Conservation (phyloP, 139 green algal genomes). For the Tetradesmus lagerheimii region DNA sequence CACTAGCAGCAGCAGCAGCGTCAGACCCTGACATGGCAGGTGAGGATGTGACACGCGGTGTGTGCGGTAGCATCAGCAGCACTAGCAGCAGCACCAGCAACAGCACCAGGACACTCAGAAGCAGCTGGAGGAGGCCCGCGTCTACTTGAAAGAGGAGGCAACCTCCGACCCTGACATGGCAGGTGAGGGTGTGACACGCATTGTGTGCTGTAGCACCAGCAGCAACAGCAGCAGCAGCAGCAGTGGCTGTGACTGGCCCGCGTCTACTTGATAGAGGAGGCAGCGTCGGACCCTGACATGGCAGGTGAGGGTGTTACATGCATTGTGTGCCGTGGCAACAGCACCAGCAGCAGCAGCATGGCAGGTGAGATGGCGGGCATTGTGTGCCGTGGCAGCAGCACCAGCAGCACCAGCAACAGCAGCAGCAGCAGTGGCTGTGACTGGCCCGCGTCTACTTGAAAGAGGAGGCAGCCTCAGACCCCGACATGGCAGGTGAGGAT, state of each 20-base stretch:
- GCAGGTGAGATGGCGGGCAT: too few species aligned
- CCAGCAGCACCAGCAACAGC: background rate
- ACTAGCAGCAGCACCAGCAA: background rate
- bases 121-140: constrained; percentile 73
- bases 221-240: background rate
- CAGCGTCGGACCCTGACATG: constrained; percentile 50
- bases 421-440: constrained; percentile 60
- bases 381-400: background rate
- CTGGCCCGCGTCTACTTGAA: constrained; percentile 80
- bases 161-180: constrained; percentile 50
- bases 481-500: constrained; percentile 49
- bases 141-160: constrained; percentile 74
- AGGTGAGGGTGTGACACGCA: constrained; percentile 15
- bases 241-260: constrained; percentile 74
- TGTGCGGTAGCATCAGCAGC: background rate
- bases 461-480: constrained; percentile 53
- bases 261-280: constrained; percentile 73
- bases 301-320: constrained; percentile 26
- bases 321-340: background rate
- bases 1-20: too few species aligned
- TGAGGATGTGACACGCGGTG: background rate
- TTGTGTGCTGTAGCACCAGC: background rate
- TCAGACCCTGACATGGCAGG: constrained; percentile 51
- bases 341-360: background rate
- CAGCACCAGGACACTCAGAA: constrained; percentile 73